Conservation (phyloP, 768 basidiomycete genomes). For the Podaxis carcinomalis region DNA sequence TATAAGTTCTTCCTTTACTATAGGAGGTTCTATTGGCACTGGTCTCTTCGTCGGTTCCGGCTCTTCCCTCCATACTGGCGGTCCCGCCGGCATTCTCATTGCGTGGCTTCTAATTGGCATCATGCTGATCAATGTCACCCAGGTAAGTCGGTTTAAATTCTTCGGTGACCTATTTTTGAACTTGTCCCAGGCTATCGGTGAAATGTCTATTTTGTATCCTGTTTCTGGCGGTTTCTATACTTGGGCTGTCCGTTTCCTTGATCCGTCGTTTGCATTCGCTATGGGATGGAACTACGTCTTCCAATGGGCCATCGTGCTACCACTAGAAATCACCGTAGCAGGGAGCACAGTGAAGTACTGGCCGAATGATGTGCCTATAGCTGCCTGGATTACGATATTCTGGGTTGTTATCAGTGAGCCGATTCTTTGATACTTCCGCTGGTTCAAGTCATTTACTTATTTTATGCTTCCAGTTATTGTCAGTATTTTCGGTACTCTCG, state of each 20-base stretch:
- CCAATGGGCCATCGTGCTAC: slow-evolving; percentile 42
- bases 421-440: neutral
- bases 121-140: slow-evolving; percentile 47
- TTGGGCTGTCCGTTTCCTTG: slow-evolving; percentile 40
- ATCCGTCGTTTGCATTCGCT: slow-evolving; percentile 43
- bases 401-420: slow-evolving; percentile 34
- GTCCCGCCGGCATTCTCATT: slow-evolving; percentile 40
- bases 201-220: slow-evolving; percentile 46
- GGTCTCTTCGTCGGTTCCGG: slow-evolving; percentile 47
- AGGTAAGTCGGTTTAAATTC: slow-evolving; percentile 21
- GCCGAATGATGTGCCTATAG: slow-evolving; percentile 33
- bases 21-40: slow-evolving; percentile 46
- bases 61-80: slow-evolving; percentile 32
- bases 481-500: slow-evolving; percentile 39
- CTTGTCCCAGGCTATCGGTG: slow-evolving; percentile 35
- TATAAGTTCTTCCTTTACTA: neutral
- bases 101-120: slow-evolving; percentile 41
- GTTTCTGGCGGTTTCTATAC: slow-evolving; percentile 49
- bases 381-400: slow-evolving; percentile 43
- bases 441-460: neutral
- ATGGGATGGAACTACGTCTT: slow-evolving; percentile 50
- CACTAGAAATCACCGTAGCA: slow-evolving; percentile 42
- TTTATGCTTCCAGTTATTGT: slow-evolving; percentile 25
- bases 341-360: slow-evolving; percentile 42
- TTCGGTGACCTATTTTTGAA: neutral